phyloP scores from a whole-genome alignment of 768 basidiomycete species.

The Russula sp. region DNA sequence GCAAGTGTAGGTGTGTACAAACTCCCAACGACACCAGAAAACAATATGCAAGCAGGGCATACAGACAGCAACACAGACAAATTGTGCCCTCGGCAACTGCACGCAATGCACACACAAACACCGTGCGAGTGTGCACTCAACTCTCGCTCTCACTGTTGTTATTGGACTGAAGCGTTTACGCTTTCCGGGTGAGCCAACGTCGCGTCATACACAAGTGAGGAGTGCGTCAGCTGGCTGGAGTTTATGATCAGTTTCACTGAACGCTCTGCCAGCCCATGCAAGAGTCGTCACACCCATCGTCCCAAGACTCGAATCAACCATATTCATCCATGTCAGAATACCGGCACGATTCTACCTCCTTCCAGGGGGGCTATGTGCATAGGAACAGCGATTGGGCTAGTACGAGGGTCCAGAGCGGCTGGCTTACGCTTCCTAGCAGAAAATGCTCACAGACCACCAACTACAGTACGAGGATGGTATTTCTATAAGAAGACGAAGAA shows the following conservation, averaged over 20 bases:
- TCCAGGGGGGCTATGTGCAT: slow-evolving; percentile 57
- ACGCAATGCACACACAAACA: slow-evolving; percentile 10
- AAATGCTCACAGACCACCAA: slow-evolving; percentile 84
- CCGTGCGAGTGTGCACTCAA: background rate
- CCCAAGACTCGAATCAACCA: slow-evolving; percentile 31
- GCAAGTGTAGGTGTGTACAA: slow-evolving; percentile 61
- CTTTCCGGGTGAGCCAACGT: slow-evolving; percentile 1
- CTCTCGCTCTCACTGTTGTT: background rate
- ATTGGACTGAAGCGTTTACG: background rate
- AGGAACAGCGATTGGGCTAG: slow-evolving; percentile 67
- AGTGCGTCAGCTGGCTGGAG: slow-evolving; percentile 1
- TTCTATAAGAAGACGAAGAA: slow-evolving; percentile 97
- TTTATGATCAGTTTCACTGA: background rate
- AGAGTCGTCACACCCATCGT: slow-evolving; percentile 17
- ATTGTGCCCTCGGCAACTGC: slow-evolving; percentile 31
- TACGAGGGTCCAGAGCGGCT: slow-evolving; percentile 69
- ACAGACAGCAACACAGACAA: slow-evolving; percentile 39
- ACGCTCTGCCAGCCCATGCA: slow-evolving; percentile 4
- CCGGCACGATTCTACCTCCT: slow-evolving; percentile 61
- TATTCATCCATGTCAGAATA: slow-evolving; percentile 43
- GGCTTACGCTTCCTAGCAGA: slow-evolving; percentile 85
- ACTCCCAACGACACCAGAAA: slow-evolving; percentile 72
- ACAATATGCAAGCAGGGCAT: slow-evolving; percentile 49
- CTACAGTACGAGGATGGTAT: slow-evolving; percentile 88
- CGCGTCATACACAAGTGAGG: slow-evolving; percentile 2